Percentiles rank a stretch among this genome's conserved stretches.
Evolutionary conservation across 148 eudicot genomes (phyloP).

Genomic region (Silene conica): DNA sequence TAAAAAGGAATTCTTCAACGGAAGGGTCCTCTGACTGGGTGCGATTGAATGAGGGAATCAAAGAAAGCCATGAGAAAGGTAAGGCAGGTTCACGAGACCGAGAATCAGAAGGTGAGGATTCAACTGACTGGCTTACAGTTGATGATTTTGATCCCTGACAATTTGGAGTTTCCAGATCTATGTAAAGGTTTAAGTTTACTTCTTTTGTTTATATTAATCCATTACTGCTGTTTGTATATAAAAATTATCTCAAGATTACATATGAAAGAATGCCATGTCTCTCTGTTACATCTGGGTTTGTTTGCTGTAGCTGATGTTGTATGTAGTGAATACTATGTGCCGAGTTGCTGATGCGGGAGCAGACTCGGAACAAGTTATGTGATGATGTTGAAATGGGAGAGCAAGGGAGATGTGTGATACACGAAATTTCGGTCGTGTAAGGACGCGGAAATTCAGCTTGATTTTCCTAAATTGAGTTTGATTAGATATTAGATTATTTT

Average conservation of each 20-base stretch:
- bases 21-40: slow-evolving; percentile 57
- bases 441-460: too few species aligned
- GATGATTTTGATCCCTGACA: slow-evolving; percentile 53
- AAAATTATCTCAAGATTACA: slow-evolving; percentile 8
- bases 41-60: slow-evolving; percentile 29
- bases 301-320: background rate
- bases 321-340: background rate
- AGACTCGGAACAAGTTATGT: too few species aligned
- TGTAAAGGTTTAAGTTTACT: slow-evolving; percentile 26
- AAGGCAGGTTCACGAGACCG: slow-evolving; percentile 36
- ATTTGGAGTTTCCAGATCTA: slow-evolving; percentile 9
- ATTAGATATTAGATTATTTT: too few species aligned
- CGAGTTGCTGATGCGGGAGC: too few species aligned
- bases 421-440: too few species aligned
- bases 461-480: too few species aligned
- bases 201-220: background rate
- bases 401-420: too few species aligned
- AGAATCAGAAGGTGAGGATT: slow-evolving; percentile 64
- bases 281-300: background rate
- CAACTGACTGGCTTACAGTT: slow-evolving; percentile 65
- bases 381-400: too few species aligned
- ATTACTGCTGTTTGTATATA: slow-evolving; percentile 17
- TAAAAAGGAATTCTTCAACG: slow-evolving; percentile 33
- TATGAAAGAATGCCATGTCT: background rate
- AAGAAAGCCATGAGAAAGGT: slow-evolving; percentile 25